Evolutionary conservation across 1,284 basidiomycete species (phyloP).

Genomic region (Neolentinus lepideus): DNA sequence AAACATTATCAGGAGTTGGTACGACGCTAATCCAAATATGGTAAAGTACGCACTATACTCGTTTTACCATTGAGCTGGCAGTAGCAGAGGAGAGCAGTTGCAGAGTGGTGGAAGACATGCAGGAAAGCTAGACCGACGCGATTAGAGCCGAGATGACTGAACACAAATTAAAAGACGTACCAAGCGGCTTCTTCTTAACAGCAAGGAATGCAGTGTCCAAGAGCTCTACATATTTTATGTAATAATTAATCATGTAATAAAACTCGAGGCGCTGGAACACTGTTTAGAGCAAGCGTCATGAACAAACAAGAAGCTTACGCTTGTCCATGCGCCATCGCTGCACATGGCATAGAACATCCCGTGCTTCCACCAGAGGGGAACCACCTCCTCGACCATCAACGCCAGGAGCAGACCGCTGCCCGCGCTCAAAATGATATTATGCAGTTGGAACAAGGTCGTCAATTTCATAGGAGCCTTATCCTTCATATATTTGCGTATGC

Average conservation of each 20-base stretch:
- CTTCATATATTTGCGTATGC: conserved; percentile 82
- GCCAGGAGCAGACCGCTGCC: conserved; percentile 79
- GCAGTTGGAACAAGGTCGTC: conserved; percentile 84
- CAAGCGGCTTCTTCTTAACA: conserved; percentile 96
- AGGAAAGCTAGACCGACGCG: conserved; percentile 65
- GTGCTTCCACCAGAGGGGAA: conserved; percentile 67
- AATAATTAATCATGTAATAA: conserved; percentile 99
- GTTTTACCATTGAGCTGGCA: conserved; percentile 91
- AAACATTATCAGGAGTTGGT: conserved; percentile 6
- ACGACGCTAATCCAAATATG: conserved; percentile 5
- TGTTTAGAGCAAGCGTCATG: conserved; percentile 1
- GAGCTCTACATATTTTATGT: conserved; percentile 92
- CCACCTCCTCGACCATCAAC: conserved; percentile 87
- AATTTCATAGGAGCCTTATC: conserved; percentile 70
- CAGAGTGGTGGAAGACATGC: conserved; percentile 98
- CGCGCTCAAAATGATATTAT: conserved; percentile 83
- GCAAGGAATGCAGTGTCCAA: conserved; percentile 95
- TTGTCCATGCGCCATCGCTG: conserved; percentile 73
- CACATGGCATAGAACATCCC: conserved; percentile 81
- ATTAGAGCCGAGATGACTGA: conserved; percentile 3
- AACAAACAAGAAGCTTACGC: conserved; percentile 42
- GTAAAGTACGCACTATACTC: conserved; percentile 59
- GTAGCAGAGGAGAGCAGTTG: conserved; percentile 94
- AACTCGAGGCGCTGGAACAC: conserved; percentile 66
- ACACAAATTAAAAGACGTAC: conserved; percentile 35